Evolutionary conservation across 768 basidiomycete species (phyloP).

Genomic region (Leccinum obscurum): DNA sequence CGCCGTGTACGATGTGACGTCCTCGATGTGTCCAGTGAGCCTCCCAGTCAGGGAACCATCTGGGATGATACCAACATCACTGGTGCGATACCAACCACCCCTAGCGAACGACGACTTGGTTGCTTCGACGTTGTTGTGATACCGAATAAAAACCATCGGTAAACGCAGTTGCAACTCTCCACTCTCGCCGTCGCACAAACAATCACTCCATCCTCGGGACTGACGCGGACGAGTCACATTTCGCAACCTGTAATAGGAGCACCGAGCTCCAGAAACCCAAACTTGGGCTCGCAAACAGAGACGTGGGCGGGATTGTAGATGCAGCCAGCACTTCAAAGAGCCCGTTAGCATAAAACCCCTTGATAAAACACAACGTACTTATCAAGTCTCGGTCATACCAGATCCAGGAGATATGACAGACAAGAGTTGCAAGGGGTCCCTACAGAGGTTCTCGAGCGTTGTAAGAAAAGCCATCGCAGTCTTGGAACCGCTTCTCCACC

Average conservation of each 20-base stretch:
- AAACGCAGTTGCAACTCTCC: constrained; percentile 44
- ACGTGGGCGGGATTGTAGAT: constrained; percentile 33
- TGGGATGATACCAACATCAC: constrained; percentile 47
- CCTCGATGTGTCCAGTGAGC: constrained; percentile 30
- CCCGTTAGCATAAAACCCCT: neutral
- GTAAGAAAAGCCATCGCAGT: constrained; percentile 38
- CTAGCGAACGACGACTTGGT: constrained; percentile 46
- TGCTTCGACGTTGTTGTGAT: constrained; percentile 46
- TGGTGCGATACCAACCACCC: constrained; percentile 57
- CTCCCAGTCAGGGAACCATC: constrained; percentile 27
- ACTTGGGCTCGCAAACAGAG: neutral
- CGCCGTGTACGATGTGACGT: constrained; percentile 36
- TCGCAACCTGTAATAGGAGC: constrained; percentile 28
- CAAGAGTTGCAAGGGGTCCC: constrained; percentile 13
- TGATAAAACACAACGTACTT: constrained; percentile 12
- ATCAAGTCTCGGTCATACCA: constrained; percentile 46
- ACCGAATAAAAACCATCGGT: constrained; percentile 41
- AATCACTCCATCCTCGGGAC: constrained; percentile 23
- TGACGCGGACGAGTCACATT: constrained; percentile 32
- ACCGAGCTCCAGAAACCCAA: constrained; percentile 38
- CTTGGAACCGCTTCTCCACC: constrained; percentile 43
- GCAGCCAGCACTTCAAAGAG: constrained; percentile 32
- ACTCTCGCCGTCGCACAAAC: constrained; percentile 30
- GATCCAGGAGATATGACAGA: constrained; percentile 31
- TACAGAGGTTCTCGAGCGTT: constrained; percentile 27